Evolutionary conservation across 352 stramenopile species (phyloP).

Genomic region (Pythium apleroticum): DNA sequence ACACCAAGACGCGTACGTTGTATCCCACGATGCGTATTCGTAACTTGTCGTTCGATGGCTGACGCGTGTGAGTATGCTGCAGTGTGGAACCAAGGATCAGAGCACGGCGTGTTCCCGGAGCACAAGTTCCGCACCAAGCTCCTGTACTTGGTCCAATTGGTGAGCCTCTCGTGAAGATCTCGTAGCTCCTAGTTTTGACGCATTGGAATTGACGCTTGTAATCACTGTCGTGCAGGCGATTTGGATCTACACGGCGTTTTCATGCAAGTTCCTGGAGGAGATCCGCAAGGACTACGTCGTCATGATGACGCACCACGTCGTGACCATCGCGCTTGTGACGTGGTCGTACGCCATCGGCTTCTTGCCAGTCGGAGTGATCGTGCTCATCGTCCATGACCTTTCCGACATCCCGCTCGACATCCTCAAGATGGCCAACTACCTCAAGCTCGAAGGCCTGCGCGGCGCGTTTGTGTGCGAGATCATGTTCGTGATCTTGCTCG

Average conservation of each 20-base stretch:
- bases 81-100: slow-evolving; percentile 82
- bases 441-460: slow-evolving; percentile 76
- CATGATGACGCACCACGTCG: slow-evolving; percentile 90
- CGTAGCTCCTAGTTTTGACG: neutral
- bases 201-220: neutral
- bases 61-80: neutral
- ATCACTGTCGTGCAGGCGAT: slow-evolving; percentile 48
- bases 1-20: slow-evolving; percentile 76
- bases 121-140: slow-evolving; percentile 84
- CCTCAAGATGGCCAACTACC: slow-evolving; percentile 91
- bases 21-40: neutral
- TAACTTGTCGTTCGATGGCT: neutral
- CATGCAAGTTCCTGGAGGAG: slow-evolving; percentile 88
- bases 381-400: slow-evolving; percentile 83
- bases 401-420: slow-evolving; percentile 89
- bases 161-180: slow-evolving; percentile 23
- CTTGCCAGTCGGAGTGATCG: slow-evolving; percentile 77
- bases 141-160: slow-evolving; percentile 82
- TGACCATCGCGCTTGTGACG: slow-evolving; percentile 84
- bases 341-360: slow-evolving; percentile 86
- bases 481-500: slow-evolving; percentile 61
- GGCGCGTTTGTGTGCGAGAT: slow-evolving; percentile 76
- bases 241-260: slow-evolving; percentile 90
- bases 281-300: slow-evolving; percentile 89
- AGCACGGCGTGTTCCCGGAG: slow-evolving; percentile 68